Conservation (phyloP, 1,139 yeast species). For the Candida sanyaensis region DNA sequence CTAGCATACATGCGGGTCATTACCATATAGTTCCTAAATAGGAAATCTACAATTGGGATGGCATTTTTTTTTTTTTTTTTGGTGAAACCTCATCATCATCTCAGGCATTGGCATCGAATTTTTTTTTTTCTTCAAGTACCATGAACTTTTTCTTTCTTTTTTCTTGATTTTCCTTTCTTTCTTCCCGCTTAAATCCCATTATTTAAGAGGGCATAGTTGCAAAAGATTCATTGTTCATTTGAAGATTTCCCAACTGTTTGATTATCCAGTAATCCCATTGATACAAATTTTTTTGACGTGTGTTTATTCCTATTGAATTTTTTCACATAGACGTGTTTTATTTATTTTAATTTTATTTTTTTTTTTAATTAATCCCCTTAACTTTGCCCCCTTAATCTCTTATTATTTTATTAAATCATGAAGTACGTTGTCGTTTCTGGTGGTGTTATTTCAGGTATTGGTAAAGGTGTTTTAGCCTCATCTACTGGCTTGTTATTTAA, state of each 20-base stretch:
- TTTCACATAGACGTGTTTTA: conserved; percentile 1
- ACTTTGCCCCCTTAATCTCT: conserved; percentile 3
- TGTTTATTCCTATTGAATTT: neutral
- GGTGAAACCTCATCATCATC: conserved; percentile 3
- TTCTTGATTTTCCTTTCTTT: conserved; percentile 16
- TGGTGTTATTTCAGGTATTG: conserved; percentile 98
- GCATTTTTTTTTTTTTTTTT: conserved; percentile 1
- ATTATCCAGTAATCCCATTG: neutral
- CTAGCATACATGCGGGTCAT: conserved; percentile 18
- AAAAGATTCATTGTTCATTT: neutral
- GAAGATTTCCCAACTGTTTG: neutral
- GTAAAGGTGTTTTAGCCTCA: conserved; percentile 96
- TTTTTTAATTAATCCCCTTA: neutral
- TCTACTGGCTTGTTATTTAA: conserved; percentile 94
- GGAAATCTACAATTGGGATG: conserved; percentile 24
- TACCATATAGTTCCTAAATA: conserved; percentile 18
- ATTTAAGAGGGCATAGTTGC: conserved; percentile 48
- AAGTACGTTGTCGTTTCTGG: conserved; percentile 99
- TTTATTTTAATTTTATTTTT: neutral
- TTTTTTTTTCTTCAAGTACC: conserved; percentile 3
- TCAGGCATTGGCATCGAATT: too few species aligned
- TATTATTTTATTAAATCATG: conserved; percentile 44
- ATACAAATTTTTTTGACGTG: conserved; percentile 10
- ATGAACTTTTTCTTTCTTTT: conserved; percentile 7
- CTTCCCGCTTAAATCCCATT: conserved; percentile 52